Evolutionary conservation across 441 rosid species (phyloP).

Genomic region (Gossypium schwendimanii): DNA sequence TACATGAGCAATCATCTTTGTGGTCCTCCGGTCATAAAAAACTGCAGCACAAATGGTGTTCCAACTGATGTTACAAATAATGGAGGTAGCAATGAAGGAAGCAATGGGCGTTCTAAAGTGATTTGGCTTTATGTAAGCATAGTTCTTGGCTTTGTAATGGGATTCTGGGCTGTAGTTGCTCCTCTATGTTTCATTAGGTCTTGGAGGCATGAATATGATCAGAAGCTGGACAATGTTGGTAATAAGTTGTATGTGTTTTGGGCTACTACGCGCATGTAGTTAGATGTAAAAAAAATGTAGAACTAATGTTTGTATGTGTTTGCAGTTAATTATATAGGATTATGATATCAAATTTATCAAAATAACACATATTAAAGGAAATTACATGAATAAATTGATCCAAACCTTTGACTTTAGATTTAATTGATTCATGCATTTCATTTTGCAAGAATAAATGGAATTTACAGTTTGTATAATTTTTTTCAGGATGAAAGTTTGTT

Average conservation of each 20-base stretch:
- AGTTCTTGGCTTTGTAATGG: conserved; percentile 6
- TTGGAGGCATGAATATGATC: background rate
- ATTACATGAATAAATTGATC: background rate
- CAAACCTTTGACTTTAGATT: background rate
- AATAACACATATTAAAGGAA: background rate
- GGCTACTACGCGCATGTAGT: background rate
- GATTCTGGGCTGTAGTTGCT: conserved; percentile 5
- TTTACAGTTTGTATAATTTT: too few relatives aligned
- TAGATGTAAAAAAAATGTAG: background rate
- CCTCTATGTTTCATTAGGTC: background rate
- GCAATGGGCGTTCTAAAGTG: background rate
- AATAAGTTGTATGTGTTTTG: background rate
- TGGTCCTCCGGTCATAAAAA: background rate
- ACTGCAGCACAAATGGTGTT: background rate
- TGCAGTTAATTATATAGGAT: too few relatives aligned
- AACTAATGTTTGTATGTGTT: background rate
- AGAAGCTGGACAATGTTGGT: background rate
- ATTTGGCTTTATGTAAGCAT: background rate
- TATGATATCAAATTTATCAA: background rate
- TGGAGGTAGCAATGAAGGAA: background rate
- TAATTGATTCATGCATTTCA: background rate
- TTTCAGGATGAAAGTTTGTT: too few relatives aligned
- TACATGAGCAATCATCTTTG: conserved; percentile 2
- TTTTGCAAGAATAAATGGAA: background rate
- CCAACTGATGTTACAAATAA: background rate